Conservation (phyloP, 2,329 filamentous ascomycete genomes). For the Fonsecaea pugnacius region DNA sequence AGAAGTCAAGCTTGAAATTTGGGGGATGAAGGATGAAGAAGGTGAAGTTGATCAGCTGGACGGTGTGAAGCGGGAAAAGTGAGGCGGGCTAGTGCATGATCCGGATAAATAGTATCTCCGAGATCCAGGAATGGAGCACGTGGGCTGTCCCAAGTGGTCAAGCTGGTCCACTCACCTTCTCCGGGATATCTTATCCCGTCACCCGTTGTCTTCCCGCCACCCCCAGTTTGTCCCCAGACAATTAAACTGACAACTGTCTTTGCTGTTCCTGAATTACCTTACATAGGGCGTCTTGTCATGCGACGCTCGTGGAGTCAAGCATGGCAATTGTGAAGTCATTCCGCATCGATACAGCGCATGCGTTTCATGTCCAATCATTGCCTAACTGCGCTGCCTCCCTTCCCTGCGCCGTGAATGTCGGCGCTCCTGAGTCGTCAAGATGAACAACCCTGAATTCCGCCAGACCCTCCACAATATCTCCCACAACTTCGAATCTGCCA, state of each 20-base stretch:
- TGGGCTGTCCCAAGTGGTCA: not conserved
- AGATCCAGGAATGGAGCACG: not conserved
- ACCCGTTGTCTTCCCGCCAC: not conserved
- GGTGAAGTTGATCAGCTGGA: slow-evolving; percentile 18
- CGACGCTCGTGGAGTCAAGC: slow-evolving; percentile 16
- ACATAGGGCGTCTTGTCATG: not conserved
- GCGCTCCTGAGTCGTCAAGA: slow-evolving; percentile 19
- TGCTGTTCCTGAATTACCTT: not conserved
- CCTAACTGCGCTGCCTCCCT: not conserved
- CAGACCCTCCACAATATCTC: slow-evolving; percentile 93
- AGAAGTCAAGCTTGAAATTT: not conserved
- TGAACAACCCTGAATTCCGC: slow-evolving; percentile 60
- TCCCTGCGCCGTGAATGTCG: slow-evolving; percentile 14
- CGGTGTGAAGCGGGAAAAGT: slow-evolving; percentile 14
- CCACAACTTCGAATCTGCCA: slow-evolving; percentile 85
- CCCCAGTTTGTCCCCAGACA: slow-evolving; percentile 17
- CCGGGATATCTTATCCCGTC: slow-evolving; percentile 5
- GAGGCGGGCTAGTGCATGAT: slow-evolving; percentile 4
- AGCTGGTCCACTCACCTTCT: not conserved
- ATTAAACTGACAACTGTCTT: not conserved
- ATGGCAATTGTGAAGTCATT: slow-evolving; percentile 27
- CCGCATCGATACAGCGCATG: slow-evolving; percentile 26
- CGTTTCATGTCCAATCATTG: not conserved
- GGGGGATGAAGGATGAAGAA: not conserved
- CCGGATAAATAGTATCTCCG: slow-evolving; percentile 15